These are phyloP conservation scores for Kalaharituber pfeilii DNA, from an alignment of 2,329 filamentous ascomycete species.

Conservation along the genomic window DNA sequence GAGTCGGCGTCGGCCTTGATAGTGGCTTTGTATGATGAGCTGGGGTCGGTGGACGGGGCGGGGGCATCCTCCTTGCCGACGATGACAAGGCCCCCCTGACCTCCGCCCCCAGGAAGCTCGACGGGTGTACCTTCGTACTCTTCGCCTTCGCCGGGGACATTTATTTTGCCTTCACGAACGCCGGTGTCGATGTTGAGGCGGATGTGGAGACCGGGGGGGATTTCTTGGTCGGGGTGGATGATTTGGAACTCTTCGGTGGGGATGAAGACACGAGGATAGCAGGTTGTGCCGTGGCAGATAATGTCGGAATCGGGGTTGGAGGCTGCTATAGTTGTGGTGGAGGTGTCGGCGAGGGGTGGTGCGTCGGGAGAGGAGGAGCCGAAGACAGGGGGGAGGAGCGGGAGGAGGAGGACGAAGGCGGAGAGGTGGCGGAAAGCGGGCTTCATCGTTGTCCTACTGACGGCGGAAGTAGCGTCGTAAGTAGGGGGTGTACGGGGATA, in stretches of 20 bases:
- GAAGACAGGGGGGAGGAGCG: neutral
- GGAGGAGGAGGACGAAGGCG: neutral
- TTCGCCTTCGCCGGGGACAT: conserved; percentile 35
- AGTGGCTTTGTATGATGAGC: conserved; percentile 4
- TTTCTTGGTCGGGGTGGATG: conserved; percentile 45
- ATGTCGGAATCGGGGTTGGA: conserved; percentile 31
- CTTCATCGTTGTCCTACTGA: neutral
- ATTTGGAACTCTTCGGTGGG: conserved; percentile 47
- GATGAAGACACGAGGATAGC: conserved; percentile 47
- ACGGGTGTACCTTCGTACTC: conserved; percentile 33
- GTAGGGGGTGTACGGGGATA: too few species aligned
- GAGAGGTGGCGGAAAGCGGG: neutral
- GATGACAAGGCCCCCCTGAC: conserved; percentile 31
- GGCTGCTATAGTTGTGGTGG: neutral
- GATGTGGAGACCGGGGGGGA: conserved; percentile 48
- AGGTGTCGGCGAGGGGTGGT: neutral
- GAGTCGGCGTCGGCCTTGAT: neutral
- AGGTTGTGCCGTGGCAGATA: conserved; percentile 45
- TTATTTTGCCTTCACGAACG: conserved; percentile 47
- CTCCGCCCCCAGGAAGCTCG: conserved; percentile 36
- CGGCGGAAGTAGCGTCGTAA: too few species aligned
- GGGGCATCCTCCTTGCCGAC: conserved; percentile 34
- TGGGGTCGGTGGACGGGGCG: conserved; percentile 11
- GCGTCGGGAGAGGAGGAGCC: neutral
- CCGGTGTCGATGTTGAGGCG: conserved; percentile 48